Conservation (phyloP, 2,329 filamentous ascomycete genomes). For the Fusarium praegraminearum region DNA sequence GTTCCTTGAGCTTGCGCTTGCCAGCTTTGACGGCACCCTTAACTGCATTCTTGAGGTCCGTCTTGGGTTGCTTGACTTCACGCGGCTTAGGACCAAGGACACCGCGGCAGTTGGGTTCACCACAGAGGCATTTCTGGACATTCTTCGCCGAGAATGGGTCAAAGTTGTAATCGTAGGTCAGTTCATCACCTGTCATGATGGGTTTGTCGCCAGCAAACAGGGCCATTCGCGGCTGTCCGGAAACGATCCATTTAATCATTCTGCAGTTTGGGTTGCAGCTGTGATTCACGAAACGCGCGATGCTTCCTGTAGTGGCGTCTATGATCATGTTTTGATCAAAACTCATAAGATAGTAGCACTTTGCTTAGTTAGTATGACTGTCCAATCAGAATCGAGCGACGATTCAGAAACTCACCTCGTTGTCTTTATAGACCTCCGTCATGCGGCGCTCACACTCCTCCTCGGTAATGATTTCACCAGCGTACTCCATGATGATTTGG, state of each 20-base stretch:
- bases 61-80: constrained; percentile 64
- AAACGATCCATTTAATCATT: constrained; percentile 98
- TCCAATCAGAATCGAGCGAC: constrained; percentile 6
- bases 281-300: constrained; percentile 98
- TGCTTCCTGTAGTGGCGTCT: constrained; percentile 93
- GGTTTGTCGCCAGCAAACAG: constrained; percentile 91
- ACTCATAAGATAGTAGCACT: constrained; percentile 99
- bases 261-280: constrained; percentile 96
- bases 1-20: constrained; percentile 69
- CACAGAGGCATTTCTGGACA: constrained; percentile 74
- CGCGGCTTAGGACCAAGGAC: constrained; percentile 72
- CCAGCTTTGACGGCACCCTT: constrained; percentile 60
- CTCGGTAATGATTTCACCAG: constrained; percentile 96
- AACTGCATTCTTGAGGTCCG: constrained; percentile 55
- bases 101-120: constrained; percentile 72
- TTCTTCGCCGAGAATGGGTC: constrained; percentile 77
- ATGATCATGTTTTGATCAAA: constrained; percentile 99
- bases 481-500: constrained; percentile 98
- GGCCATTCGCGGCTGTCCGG: constrained; percentile 93
- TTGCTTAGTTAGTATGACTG: constrained; percentile 52
- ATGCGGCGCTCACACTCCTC: constrained; percentile 93
- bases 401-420: constrained; percentile 72
- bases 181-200: constrained; percentile 93
- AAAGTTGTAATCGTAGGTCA: constrained; percentile 92
- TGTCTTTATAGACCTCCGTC: constrained; percentile 93